Evolutionary conservation across 305 asterid genomes (phyloP).

Genomic region (Rubia peregrina): DNA sequence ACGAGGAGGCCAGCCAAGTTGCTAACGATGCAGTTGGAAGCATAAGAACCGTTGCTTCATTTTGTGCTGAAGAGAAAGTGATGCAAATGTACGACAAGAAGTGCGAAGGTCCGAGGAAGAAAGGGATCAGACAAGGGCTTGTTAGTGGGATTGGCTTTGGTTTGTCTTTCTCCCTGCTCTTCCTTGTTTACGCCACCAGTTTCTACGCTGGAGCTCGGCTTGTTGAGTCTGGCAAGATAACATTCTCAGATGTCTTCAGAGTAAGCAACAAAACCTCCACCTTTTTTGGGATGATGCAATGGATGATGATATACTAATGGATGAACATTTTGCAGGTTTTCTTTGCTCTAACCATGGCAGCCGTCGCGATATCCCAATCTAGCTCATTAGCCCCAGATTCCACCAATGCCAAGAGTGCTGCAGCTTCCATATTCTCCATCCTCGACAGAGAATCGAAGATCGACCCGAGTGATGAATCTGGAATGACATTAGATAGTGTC

Average conservation of each 20-base stretch:
- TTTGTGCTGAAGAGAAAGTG: slow-evolving; percentile 78
- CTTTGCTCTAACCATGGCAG: slow-evolving; percentile 83
- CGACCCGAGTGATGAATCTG: slow-evolving; percentile 68
- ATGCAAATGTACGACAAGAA: slow-evolving; percentile 52
- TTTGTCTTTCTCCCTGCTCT: slow-evolving; percentile 41
- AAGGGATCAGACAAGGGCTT: slow-evolving; percentile 61
- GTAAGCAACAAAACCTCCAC: slow-evolving; percentile 28
- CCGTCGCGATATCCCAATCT: slow-evolving; percentile 72
- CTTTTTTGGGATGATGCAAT: background rate
- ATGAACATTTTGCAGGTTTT: slow-evolving; percentile 48
- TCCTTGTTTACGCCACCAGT: slow-evolving; percentile 64
- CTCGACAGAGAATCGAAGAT: slow-evolving; percentile 65
- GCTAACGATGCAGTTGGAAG: slow-evolving; percentile 86
- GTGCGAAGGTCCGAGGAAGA: slow-evolving; percentile 67
- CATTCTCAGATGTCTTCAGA: slow-evolving; percentile 60
- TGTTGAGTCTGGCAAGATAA: slow-evolving; percentile 51
- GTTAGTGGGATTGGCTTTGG: slow-evolving; percentile 77
- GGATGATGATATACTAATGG: too few species aligned
- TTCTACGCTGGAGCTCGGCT: slow-evolving; percentile 83
- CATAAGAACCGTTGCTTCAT: slow-evolving; percentile 81
- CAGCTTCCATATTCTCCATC: slow-evolving; percentile 68
- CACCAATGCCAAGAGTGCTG: slow-evolving; percentile 67
- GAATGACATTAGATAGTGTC: slow-evolving; percentile 48
- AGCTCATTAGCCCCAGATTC: slow-evolving; percentile 86
- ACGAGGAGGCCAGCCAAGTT: slow-evolving; percentile 87